A percentile compares a stretch with the other conserved stretches of the same genome.
These are phyloP conservation scores for Ramaria sp. DNA, from an alignment of 768 basidiomycete genomes.

Conservation along the genomic window DNA sequence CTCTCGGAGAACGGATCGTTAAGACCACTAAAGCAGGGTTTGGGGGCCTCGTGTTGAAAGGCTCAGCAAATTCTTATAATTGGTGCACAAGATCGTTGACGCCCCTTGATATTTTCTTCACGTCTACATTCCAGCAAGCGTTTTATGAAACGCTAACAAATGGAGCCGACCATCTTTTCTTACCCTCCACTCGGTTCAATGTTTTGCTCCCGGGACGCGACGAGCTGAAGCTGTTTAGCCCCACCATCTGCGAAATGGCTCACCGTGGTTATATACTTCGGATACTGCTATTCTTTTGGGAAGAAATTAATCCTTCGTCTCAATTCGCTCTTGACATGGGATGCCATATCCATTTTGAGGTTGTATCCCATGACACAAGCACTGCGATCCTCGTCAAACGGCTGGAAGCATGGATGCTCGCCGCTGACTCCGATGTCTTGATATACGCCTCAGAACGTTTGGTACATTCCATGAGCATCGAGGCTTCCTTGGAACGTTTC, in stretches of 20 bases:
- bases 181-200: background rate
- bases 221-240: background rate
- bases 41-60: background rate
- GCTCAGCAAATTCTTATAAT: background rate
- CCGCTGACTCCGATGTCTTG: constrained; percentile 14
- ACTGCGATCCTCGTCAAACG: constrained; percentile 37
- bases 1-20: constrained; percentile 18
- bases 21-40: background rate
- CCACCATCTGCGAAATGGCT: background rate
- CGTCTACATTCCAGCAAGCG: background rate
- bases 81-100: background rate
- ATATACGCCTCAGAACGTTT: background rate
- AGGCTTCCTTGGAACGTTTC: background rate
- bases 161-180: background rate
- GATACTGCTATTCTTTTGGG: background rate
- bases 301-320: background rate
- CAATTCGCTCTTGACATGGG: background rate
- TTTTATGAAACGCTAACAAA: background rate
- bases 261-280: background rate
- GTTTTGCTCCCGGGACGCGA: background rate
- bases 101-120: background rate
- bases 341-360: background rate
- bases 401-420: constrained; percentile 59
- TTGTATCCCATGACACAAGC: background rate
- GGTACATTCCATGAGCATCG: background rate